Conservation (phyloP, 257 asterid genomes). For the Solanum sparsipilum region DNA sequence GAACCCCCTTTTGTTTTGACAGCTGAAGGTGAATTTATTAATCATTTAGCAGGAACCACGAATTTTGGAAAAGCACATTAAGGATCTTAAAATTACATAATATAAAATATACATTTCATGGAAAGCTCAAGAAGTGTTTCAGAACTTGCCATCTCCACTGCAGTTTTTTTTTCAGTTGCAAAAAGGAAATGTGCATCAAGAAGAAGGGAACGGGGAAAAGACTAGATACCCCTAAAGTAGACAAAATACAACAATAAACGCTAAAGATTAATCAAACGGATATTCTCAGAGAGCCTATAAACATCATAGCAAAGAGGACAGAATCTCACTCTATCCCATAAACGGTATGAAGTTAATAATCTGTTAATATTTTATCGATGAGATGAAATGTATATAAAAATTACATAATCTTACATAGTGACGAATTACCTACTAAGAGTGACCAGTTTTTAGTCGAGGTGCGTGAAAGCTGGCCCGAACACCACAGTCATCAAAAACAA, state of each 20-base stretch:
- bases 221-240: neutral
- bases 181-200: neutral
- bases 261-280: neutral
- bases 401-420: neutral
- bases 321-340: neutral
- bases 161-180: neutral
- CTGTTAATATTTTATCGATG: neutral
- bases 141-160: neutral
- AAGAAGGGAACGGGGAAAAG: neutral
- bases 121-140: neutral
- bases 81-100: neutral
- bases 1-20: neutral
- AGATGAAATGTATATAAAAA: neutral
- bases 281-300: neutral
- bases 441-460: neutral
- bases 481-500: neutral
- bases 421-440: neutral
- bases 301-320: neutral
- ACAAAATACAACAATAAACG: neutral
- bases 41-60: neutral
- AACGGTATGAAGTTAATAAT: neutral
- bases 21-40: neutral
- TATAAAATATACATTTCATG: neutral
- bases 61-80: neutral
- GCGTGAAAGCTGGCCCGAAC: neutral